These are phyloP conservation scores for Fraxinus baroniana DNA, from an alignment of 305 asterid species.

Conservation along the genomic window DNA sequence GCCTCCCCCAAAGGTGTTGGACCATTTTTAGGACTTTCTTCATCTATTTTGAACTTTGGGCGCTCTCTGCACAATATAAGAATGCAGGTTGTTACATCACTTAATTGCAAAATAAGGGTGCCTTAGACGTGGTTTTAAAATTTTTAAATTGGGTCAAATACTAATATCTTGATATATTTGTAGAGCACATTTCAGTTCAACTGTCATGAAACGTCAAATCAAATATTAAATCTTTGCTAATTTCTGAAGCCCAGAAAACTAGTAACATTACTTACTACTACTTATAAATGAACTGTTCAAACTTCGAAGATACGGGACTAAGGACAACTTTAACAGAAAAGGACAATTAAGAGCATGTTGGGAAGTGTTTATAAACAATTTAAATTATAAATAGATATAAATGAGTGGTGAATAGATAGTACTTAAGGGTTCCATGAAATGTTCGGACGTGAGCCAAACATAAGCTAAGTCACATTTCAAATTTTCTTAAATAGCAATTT, in stretches of 20 bases:
- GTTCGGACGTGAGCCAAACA: not conserved
- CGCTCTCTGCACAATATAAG: slow-evolving; percentile 54
- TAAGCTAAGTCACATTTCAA: not conserved
- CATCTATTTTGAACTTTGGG: slow-evolving; percentile 73
- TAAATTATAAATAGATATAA: not conserved
- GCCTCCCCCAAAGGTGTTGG: slow-evolving; percentile 59
- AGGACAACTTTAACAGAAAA: not conserved
- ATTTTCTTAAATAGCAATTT: not conserved
- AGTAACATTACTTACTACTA: not conserved
- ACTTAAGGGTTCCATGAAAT: not conserved
- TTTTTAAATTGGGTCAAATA: slow-evolving; percentile 8
- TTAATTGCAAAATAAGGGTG: not conserved
- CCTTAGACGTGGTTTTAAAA: not conserved
- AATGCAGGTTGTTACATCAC: slow-evolving; percentile 21
- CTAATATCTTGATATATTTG: slow-evolving; percentile 17
- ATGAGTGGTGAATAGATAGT: not conserved
- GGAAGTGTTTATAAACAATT: not conserved
- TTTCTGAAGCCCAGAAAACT: not conserved
- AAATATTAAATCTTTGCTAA: not conserved
- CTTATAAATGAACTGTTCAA: not conserved
- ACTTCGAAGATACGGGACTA: not conserved
- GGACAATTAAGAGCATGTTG: not conserved
- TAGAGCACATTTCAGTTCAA: slow-evolving; percentile 19
- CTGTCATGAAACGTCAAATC: not conserved
- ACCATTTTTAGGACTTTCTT: slow-evolving; percentile 55